These are phyloP conservation scores for Isabelozyma pseudorhagii DNA, from an alignment of 805 yeast species.

Conservation along the genomic window DNA sequence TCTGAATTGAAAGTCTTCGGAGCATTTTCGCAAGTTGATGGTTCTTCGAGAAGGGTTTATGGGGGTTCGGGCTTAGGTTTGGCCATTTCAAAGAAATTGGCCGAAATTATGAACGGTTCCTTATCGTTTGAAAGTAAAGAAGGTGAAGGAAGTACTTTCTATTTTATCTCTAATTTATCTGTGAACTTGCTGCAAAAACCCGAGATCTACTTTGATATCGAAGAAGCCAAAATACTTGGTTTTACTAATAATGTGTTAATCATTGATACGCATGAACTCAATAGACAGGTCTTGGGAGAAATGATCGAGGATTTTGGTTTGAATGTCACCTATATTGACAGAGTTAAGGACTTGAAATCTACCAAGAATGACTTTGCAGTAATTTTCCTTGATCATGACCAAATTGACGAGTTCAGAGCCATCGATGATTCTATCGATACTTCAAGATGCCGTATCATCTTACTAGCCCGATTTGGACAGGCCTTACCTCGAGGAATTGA, in stretches of 20 bases:
- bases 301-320: constrained; percentile 34
- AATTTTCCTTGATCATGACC: constrained; percentile 19
- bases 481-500: constrained; percentile 18
- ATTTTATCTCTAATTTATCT: constrained; percentile 30
- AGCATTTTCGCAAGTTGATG: constrained; percentile 56
- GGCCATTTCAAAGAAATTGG: constrained; percentile 46
- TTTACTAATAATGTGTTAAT: constrained; percentile 22
- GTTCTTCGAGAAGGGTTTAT: constrained; percentile 46
- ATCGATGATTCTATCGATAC: constrained; percentile 1
- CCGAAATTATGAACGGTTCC: constrained; percentile 48
- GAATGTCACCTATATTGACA: constrained; percentile 19
- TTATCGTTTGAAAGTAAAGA: constrained; percentile 44
- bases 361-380: constrained; percentile 8
- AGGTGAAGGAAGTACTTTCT: constrained; percentile 46
- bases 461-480: constrained; percentile 29
- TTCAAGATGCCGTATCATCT: constrained; percentile 11
- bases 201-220: constrained; percentile 9
- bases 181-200: constrained; percentile 23
- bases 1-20: constrained; percentile 46
- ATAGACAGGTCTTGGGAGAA: constrained; percentile 27
- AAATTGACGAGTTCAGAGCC: constrained; percentile 8
- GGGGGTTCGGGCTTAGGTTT: constrained; percentile 55
- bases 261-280: constrained; percentile 27
- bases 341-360: background rate
- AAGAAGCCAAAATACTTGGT: constrained; percentile 6